phyloP scores from a whole-genome alignment of 345 rosid species.

The Sonneratia alba region DNA sequence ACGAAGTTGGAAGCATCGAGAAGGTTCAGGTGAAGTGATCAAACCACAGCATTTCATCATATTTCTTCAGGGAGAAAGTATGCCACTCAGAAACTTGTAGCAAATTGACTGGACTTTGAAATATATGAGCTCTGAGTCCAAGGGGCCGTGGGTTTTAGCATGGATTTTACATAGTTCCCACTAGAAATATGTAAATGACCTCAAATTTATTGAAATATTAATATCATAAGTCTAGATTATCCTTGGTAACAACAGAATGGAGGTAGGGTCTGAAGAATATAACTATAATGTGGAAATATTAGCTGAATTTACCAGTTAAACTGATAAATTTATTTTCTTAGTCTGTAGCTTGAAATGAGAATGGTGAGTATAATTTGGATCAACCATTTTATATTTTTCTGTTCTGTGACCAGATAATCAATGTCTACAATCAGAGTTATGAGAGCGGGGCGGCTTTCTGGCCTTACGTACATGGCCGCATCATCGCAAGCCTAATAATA shows the following conservation, averaged over 20 bases:
- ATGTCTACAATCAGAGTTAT: conserved; percentile 82
- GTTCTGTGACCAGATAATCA: conserved; percentile 53
- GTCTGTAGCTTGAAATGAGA: neutral
- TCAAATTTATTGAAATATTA: neutral
- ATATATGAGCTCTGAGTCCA: neutral
- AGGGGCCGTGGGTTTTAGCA: neutral
- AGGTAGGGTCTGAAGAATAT: neutral
- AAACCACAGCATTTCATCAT: neutral
- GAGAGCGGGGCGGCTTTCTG: conserved; percentile 98
- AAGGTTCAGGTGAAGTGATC: neutral
- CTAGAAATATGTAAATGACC: neutral
- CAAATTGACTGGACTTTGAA: neutral
- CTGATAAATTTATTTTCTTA: neutral
- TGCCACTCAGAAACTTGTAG: neutral
- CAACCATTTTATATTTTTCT: neutral
- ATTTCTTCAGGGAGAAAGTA: neutral
- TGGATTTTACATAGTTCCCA: neutral
- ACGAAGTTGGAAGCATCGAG: neutral
- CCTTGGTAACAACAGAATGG: neutral
- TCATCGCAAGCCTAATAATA: conserved; percentile 74
- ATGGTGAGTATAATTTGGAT: neutral
- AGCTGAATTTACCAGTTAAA: neutral
- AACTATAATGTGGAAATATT: too few species aligned
- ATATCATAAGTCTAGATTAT: neutral
- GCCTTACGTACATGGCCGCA: conserved; percentile 91